These are phyloP conservation scores for Macrolepiota dolichaula DNA, from an alignment of 768 basidiomycete genomes.

Conservation along the genomic window DNA sequence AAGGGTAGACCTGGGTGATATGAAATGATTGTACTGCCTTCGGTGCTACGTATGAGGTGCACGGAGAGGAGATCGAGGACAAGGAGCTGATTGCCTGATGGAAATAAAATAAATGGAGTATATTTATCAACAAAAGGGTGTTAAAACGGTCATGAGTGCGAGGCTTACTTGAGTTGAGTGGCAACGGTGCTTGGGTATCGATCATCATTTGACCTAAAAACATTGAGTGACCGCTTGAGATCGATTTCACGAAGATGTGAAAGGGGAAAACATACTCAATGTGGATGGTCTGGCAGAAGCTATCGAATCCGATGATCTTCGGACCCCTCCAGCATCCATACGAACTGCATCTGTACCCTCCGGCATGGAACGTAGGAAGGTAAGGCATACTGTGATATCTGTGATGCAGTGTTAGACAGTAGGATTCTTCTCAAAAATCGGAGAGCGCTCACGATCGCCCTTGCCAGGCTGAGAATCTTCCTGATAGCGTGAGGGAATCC, in stretches of 20 bases:
- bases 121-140: not conserved
- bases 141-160: not conserved
- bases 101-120: not conserved
- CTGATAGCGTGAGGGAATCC: conserved; percentile 67
- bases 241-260: not conserved
- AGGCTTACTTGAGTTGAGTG: conserved; percentile 20
- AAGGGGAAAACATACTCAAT: not conserved
- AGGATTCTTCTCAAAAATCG: not conserved
- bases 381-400: conserved; percentile 60
- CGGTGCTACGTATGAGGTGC: conserved; percentile 39
- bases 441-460: conserved; percentile 49
- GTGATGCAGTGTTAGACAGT: not conserved
- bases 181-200: conserved; percentile 26
- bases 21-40: conserved; percentile 44
- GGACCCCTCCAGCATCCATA: conserved; percentile 6
- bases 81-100: conserved; percentile 28
- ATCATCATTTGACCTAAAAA: conserved; percentile 26
- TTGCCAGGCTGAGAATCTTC: conserved; percentile 35
- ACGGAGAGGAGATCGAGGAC: conserved; percentile 45
- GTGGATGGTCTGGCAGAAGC: conserved; percentile 15
- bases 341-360: conserved; percentile 19
- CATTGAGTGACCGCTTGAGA: not conserved
- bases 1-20: conserved; percentile 35
- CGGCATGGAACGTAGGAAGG: conserved; percentile 45
- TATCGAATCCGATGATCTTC: conserved; percentile 12